Base-by-base conservation (phyloP, 441 rosid genomes). In the Croton setiger region DNA sequence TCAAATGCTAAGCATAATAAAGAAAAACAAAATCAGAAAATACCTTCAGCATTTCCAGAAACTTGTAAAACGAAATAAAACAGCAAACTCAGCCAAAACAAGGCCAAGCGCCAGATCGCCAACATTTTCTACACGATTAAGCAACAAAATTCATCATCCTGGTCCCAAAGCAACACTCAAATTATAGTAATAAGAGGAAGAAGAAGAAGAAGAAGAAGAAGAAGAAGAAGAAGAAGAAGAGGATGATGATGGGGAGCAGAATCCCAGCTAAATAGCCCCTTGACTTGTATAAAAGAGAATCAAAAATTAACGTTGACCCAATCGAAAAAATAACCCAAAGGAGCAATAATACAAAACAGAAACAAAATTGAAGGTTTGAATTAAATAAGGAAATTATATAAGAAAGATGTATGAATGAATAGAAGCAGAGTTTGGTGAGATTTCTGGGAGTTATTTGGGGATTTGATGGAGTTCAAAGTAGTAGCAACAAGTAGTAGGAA, bases 21-120 rank as follows among this genome's bases (percentile, higher is more conserved):
- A 41, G 2, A 45, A 4, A 20, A 36, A 15, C 45, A 14, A 35
- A 62, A 57, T 27, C 8, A 62, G 31, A 60, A 20, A 20, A 41
- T 72, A 72, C 75, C 75, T 66, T 72, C 75, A 49, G 43, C 66
- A 60, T 72, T 72, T 51, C 66, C 45, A 35, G 71, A 11, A 43
- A 72, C 75, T 45, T 59, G 43, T 53, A 15, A 41, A 53, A 66
- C 53, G 27, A 60, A 51, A 39, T 48, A 48, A 72, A 58, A 72
- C 59, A 64, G 60, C 37, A 58, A 57, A 72, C 60, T 18, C 18
- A 66, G 48, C 4, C 57, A 58, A 54, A 68, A 33, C 18, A 58
- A 59, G 31, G 37, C 37, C 15, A 31, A 65, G 21, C 54, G 49
- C 60, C 60, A 66, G 75, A 72, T 72, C 70, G 51, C 64, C 69